Evolutionary conservation across 768 basidiomycete species (phyloP).

Genomic region (Termitomyces sp.): DNA sequence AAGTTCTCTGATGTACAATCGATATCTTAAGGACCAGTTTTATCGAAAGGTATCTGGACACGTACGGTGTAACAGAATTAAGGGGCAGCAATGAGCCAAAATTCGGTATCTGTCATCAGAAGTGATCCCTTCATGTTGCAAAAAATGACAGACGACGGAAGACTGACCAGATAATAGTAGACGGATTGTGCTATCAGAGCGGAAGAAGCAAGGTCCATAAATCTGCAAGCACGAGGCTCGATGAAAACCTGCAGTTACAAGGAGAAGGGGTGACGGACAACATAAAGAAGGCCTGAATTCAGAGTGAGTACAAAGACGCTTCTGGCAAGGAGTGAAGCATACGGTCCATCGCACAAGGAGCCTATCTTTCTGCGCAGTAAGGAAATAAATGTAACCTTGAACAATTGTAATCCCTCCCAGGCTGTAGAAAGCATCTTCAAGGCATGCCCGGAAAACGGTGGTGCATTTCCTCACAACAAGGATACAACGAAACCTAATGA

Average conservation of each 20-base stretch:
- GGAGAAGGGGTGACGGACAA: conserved; percentile 14
- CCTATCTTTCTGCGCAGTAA: conserved; percentile 21
- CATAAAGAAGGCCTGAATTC: conserved; percentile 20
- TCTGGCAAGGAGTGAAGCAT: not conserved
- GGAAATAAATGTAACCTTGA: conserved; percentile 37
- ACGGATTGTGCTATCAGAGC: conserved; percentile 36
- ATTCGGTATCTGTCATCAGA: conserved; percentile 31
- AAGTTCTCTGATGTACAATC: conserved; percentile 22
- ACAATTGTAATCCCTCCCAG: conserved; percentile 34
- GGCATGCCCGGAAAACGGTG: not conserved
- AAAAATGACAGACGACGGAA: not conserved
- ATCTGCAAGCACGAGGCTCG: conserved; percentile 11
- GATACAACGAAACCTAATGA: conserved; percentile 23
- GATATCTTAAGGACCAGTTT: not conserved
- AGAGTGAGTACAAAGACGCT: not conserved
- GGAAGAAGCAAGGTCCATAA: conserved; percentile 34
- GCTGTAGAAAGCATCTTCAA: conserved; percentile 14
- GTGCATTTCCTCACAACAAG: conserved; percentile 16
- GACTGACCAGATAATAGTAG: conserved; percentile 36
- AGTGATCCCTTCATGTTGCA: not conserved
- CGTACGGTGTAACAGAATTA: conserved; percentile 32
- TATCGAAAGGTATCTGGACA: conserved; percentile 10
- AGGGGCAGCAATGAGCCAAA: conserved; percentile 35
- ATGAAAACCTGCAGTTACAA: not conserved
- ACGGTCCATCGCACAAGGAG: conserved; percentile 24